A percentile compares a stretch with the other conserved stretches of the same genome.
phyloP scores from a whole-genome alignment of 2,329 filamentous ascomycete species.

The Chalaropsis ovoidea region DNA sequence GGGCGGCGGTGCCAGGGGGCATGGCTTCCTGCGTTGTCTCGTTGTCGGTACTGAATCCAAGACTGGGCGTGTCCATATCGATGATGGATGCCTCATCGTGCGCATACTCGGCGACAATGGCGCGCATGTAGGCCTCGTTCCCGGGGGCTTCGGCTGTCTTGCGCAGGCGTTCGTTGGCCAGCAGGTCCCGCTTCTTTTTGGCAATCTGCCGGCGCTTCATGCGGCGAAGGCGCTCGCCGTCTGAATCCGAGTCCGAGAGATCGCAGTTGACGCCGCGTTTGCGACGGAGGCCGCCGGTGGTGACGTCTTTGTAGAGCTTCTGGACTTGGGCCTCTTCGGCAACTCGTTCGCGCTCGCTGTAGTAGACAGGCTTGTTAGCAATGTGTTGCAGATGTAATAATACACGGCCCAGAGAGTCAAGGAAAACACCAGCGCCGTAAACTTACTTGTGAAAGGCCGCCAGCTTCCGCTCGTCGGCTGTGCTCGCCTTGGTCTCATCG shows the following conservation, averaged over 20 bases:
- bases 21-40: constrained; percentile 32
- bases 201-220: constrained; percentile 82
- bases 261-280: constrained; percentile 75
- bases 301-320: constrained; percentile 87
- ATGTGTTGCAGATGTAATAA: constrained; percentile 22
- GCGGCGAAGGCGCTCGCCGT: constrained; percentile 62
- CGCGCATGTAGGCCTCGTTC: constrained; percentile 79
- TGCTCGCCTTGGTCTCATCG: constrained; percentile 41
- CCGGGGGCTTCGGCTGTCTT: constrained; percentile 84
- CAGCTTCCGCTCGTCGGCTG: constrained; percentile 66
- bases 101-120: constrained; percentile 70
- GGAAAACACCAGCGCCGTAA: background rate
- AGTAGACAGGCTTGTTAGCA: background rate
- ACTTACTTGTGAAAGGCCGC: constrained; percentile 85
- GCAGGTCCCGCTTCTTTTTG: constrained; percentile 79
- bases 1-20: constrained; percentile 5
- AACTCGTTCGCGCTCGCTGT: constrained; percentile 65
- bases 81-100: constrained; percentile 71
- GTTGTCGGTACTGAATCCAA: constrained; percentile 27
- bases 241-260: constrained; percentile 84
- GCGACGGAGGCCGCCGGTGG: constrained; percentile 73
- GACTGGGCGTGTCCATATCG: constrained; percentile 36
- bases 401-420: constrained; percentile 14
- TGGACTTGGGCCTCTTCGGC: constrained; percentile 80
- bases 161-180: constrained; percentile 79